These are phyloP conservation scores for Dittrichia graveolens DNA, from an alignment of 129 eudicot species.

Conservation along the genomic window DNA sequence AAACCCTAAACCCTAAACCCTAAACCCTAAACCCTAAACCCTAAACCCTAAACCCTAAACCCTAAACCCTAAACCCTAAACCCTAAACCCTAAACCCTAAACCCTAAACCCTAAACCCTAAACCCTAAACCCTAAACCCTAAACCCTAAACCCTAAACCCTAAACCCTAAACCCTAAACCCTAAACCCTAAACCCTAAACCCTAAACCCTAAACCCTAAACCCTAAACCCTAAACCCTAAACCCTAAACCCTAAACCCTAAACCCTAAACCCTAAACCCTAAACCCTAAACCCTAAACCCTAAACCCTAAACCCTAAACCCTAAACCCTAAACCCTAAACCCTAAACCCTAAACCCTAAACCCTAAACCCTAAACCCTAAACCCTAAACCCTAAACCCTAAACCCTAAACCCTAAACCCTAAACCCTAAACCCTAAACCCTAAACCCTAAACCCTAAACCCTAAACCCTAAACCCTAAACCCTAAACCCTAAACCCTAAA, in stretches of 20 bases:
- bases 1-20: neutral
- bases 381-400: conserved; percentile 26
- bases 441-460: conserved; percentile 13
- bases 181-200: conserved; percentile 34
- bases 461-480: conserved; percentile 5
- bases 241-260: conserved; percentile 25
- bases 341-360: conserved; percentile 21
- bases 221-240: conserved; percentile 24
- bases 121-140: conserved; percentile 27
- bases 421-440: conserved; percentile 17
- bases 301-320: conserved; percentile 20
- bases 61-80: conserved; percentile 7
- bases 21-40: neutral
- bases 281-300: conserved; percentile 28
- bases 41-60: conserved; percentile 12
- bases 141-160: conserved; percentile 35
- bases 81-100: neutral
- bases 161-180: conserved; percentile 34
- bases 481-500: conserved; percentile 3
- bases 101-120: conserved; percentile 18
- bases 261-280: conserved; percentile 24
- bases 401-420: conserved; percentile 28
- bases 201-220: conserved; percentile 33
- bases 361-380: conserved; percentile 25
- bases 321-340: conserved; percentile 23